Evolutionary conservation across 768 basidiomycete species (phyloP).

Genomic region (Mycena polygramma): DNA sequence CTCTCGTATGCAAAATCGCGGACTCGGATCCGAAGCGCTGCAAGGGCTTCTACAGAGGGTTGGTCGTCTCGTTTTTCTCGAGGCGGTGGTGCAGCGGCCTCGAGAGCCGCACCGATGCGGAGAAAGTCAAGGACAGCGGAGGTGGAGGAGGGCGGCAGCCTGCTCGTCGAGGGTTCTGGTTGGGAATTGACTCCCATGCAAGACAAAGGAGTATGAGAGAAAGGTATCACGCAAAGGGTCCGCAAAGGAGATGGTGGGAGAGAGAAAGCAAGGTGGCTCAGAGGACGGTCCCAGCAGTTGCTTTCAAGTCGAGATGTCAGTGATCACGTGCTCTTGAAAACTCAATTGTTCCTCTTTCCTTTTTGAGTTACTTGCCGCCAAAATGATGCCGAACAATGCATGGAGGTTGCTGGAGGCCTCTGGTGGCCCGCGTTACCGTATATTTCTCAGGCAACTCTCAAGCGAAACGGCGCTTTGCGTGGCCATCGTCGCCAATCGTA

Average conservation of each 20-base stretch:
- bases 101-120: neutral
- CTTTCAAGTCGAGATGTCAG: neutral
- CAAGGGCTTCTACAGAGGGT: slow-evolving; percentile 43
- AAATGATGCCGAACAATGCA: too few relatives aligned
- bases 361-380: too few relatives aligned
- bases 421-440: too few relatives aligned
- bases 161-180: slow-evolving; percentile 18
- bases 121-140: slow-evolving; percentile 8
- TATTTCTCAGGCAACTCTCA: too few relatives aligned
- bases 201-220: neutral
- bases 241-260: neutral
- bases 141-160: slow-evolving; percentile 4
- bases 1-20: slow-evolving; percentile 75
- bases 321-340: neutral
- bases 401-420: too few relatives aligned
- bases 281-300: neutral
- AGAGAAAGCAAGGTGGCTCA: neutral
- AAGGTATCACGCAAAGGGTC: neutral
- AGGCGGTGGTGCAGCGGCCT: neutral
- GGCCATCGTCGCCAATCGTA: too few relatives aligned
- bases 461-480: too few relatives aligned
- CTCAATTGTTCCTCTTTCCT: too few relatives aligned
- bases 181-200: slow-evolving; percentile 20
- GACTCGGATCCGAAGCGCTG: slow-evolving; percentile 57
- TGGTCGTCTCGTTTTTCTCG: slow-evolving; percentile 27